Evolutionary conservation across 164 flowering plant species (phyloP), one percentile per base, ranked within the genome.

Genomic region (Chimonanthus salicifolius): DNA sequence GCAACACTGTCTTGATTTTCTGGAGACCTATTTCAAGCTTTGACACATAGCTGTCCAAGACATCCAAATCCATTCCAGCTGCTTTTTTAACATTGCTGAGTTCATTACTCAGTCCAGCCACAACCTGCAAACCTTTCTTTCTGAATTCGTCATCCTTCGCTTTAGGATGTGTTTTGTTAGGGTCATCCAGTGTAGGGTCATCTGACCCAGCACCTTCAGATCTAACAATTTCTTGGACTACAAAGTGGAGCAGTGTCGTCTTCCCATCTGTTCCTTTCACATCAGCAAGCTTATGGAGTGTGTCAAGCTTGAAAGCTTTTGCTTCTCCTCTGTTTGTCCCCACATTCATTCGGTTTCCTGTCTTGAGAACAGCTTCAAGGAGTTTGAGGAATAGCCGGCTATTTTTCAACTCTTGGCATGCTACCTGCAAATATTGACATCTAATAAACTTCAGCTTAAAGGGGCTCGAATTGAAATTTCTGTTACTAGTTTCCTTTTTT

Each of bases 251-350:
- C 74, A 95, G 79, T 60, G 99, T 95, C 33, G 99, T 95, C 77
- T 93, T 92, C 54, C 99, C 99, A 81, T 95, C 99, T 8, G 90
- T 89, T 64, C 97, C 99, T 78, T 95, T 93, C 75, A 95, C 82
- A 76, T 95, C 99, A 11, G 84, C 94, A 16, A 95, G 85, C 83
- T 95, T 95, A 48, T 93, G 79, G 67, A 95, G 90, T 21, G 97
- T 88, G 33, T 95, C 99, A 21, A 95, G 92, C 82, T 95, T 95
- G 80, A 95, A 95, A 62, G 99, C 91, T 81, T 67, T 89, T 62
- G 98, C 99, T 82, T 88, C 97, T 49, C 99, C 99, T 2, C 99
- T 88, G 77, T 90, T 89, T 13, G 99, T 95, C 62, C 99, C 99
- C 68, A 87, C 98, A 77, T 95, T 95, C 99, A 95, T 95, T 72